phyloP scores from a whole-genome alignment of 495 filamentous ascomycete species.

The Penicillium malachiteum region DNA sequence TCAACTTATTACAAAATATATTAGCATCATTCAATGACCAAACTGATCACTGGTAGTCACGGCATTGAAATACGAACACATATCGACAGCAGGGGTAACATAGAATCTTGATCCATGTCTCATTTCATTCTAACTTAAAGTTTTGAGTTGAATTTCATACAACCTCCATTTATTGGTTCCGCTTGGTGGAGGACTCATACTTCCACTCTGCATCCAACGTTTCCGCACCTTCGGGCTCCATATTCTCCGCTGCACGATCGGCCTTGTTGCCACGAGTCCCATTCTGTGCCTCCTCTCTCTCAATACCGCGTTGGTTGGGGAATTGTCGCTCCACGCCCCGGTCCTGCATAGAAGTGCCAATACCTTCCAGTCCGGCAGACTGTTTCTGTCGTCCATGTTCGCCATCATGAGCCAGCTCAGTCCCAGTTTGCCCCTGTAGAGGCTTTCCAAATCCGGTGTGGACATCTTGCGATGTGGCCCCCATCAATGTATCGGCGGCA shows the following conservation, averaged over 20 bases:
- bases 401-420: slow-evolving; percentile 58
- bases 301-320: slow-evolving; percentile 30
- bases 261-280: slow-evolving; percentile 32
- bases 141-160: too few relatives aligned
- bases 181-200: slow-evolving; percentile 34
- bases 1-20: too few relatives aligned
- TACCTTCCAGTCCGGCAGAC: slow-evolving; percentile 51
- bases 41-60: too few relatives aligned
- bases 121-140: too few relatives aligned
- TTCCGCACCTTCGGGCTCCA: slow-evolving; percentile 44
- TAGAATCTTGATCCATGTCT: too few relatives aligned
- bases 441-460: slow-evolving; percentile 62
- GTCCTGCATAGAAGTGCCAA: slow-evolving; percentile 42
- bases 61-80: too few relatives aligned
- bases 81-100: too few relatives aligned
- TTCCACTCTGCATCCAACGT: slow-evolving; percentile 48
- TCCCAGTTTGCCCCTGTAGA: slow-evolving; percentile 56
- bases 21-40: too few relatives aligned
- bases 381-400: slow-evolving; percentile 53
- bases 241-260: slow-evolving; percentile 40
- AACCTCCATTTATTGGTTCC: slow-evolving; percentile 4
- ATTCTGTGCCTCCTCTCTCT: slow-evolving; percentile 24
- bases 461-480: slow-evolving; percentile 63
- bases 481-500: slow-evolving; percentile 56
- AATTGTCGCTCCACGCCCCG: slow-evolving; percentile 25